Base-by-base conservation (phyloP, 176 grass and related monocot genomes). In the Avena eriantha region DNA sequence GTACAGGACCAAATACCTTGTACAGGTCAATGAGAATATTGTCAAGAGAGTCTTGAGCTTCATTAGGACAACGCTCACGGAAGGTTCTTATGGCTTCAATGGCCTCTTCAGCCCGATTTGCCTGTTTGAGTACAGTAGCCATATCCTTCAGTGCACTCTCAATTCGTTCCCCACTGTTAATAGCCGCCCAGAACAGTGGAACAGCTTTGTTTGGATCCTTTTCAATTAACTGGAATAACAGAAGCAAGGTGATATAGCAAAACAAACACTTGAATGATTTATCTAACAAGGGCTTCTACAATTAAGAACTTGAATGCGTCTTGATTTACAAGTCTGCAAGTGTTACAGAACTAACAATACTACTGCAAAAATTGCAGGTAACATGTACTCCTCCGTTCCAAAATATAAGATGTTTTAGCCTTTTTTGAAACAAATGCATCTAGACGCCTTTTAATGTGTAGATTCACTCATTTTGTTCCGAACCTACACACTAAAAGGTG, bases 101-200 rank as follows among this genome's bases (percentile, higher is more conserved):
- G 64, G 90, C 93, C 65, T 95, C 93, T 81, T 95, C 93, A 81
- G 90, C 57, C 78, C 93, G 72, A 84, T 95, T 90, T 76, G 86
- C 61, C 83, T 92, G 93, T 79, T 90, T 95, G 70, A 95, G 84
- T 79, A 83, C 88, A 82, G 73, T 86, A 26, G 90, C 93, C 93
- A 95, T 95, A 85, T 95, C 93, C 50, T 95, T 95, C 70, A 95
- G 35, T 55, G 90, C 90, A 67, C 93, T 95, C 54, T 95, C 93
- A 61, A 88, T 92, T 76, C 93, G 85, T 72, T 95, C 93, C 51
- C 93, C 93, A 63, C 88, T 90, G 76, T 90, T 95, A 84, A 95
- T 92, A 74, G 93, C 93, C 12, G 83, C 90, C 93, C 93, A 95
- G 65, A 92, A 95, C 68, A 92, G 78, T 54, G 93, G 90, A 84